Evolutionary conservation across 352 stramenopile genomes (phyloP), one percentile per base, ranked within the genome.

Genomic region (Pythium scleroteichum): DNA sequence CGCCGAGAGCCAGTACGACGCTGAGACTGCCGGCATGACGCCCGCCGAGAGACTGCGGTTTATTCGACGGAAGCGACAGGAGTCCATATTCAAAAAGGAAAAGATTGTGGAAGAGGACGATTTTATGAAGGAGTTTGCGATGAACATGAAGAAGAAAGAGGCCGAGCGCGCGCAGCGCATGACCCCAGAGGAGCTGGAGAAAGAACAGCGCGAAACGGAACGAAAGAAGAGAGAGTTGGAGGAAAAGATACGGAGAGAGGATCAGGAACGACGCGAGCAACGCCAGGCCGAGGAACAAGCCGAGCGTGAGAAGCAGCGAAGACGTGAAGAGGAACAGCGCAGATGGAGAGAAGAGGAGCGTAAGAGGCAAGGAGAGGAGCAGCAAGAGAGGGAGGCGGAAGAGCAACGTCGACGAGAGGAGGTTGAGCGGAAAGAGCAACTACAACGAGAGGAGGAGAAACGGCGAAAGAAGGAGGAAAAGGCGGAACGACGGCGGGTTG

Each of bases 71-170:
- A 85, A 90, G 48, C 64, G 80, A 2, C 78, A 89, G 54, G 75
- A 87, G 26, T 64, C 71, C 27, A 80, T 87, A 71, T 65, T 85
- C 48, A 54, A 53, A 2, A 85, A 81, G 66, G 60, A 74, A 26
- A 72, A 80, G n/a, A 76, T 64, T 23, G 63, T 82, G 13, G 53
- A 69, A 4, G 62, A 71, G 1, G 78, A 90, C 47, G 78, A 87
- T 39, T 90, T 90, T 45, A 81, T 90, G 73, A 68, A 73, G 10
- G 80, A 90, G 56, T 75, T 87, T 38, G 73, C 69, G 24, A 78
- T 59, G 14, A 90, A 90, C 53, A 85, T 87, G 80, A 82, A 85
- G 67, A 88, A 87, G 52, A 90, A 88, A 41, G 70, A 80, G 19
- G 57, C 49, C 14, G 59, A 59, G 42, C 35, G 2, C 70, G 54